These are phyloP conservation scores for Ichthyophonus hoferi DNA, from an alignment of 208 protist genomes.

Conservation along the genomic window DNA sequence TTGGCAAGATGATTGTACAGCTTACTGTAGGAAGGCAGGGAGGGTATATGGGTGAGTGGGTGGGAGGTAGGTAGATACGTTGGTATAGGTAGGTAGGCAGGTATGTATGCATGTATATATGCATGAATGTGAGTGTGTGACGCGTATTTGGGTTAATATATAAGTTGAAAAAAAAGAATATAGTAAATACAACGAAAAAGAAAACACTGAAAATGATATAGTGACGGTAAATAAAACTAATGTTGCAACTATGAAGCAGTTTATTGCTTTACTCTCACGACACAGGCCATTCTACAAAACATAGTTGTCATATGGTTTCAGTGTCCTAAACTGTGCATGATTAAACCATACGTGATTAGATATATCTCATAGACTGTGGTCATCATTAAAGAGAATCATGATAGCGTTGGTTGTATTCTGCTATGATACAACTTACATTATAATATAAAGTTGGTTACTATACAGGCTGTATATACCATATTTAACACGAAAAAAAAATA, in stretches of 20 bases:
- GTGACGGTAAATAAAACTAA: not conserved
- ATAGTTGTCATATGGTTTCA: too few relatives aligned
- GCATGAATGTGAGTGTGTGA: not conserved
- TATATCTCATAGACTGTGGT: too few relatives aligned
- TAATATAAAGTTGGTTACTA: too few relatives aligned
- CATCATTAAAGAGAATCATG: too few relatives aligned
- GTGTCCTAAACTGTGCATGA: too few relatives aligned
- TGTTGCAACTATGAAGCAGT: not conserved
- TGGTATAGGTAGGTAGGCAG: not conserved
- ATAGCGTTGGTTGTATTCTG: too few relatives aligned
- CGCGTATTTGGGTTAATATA: not conserved
- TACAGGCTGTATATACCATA: too few relatives aligned
- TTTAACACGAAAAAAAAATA: too few relatives aligned
- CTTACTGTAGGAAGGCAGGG: not conserved
- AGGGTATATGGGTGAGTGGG: not conserved
- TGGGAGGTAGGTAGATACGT: not conserved
- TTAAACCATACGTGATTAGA: too few relatives aligned
- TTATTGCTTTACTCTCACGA: not conserved
- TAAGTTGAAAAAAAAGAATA: not conserved
- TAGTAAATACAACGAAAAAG: too few relatives aligned
- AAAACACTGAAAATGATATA: not conserved
- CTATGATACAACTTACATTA: too few relatives aligned
- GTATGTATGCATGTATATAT: not conserved
- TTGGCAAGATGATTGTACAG: not conserved
- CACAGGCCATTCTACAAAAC: not conserved